Percentiles rank a stretch among this genome's conserved stretches.
phyloP scores from a whole-genome alignment of 1,284 basidiomycete species.

The Cutaneotrichosporon cavernicola region DNA sequence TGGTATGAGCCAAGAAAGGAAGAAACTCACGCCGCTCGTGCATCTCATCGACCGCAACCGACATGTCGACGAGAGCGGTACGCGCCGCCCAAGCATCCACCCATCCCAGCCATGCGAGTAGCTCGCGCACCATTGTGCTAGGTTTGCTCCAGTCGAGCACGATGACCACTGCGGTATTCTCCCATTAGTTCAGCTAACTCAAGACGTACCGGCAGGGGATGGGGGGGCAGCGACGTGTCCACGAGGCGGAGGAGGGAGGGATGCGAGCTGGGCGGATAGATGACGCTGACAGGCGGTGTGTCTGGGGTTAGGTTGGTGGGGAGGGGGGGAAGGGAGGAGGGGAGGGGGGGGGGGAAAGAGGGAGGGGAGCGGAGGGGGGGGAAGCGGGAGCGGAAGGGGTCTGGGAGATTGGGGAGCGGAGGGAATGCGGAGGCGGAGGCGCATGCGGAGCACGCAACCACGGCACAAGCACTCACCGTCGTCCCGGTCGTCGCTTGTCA shows the following conservation, averaged over 20 bases:
- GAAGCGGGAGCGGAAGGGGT: too few relatives aligned
- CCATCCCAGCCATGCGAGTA: conserved; percentile 81
- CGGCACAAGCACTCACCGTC: conserved; percentile 63
- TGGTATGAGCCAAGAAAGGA: too few relatives aligned
- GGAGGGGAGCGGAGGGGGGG: too few relatives aligned
- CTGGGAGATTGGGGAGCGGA: too few relatives aligned
- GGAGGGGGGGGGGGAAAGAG: too few relatives aligned
- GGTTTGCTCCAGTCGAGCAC: conserved; percentile 95
- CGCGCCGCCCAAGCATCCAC: conserved; percentile 68
- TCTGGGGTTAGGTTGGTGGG: conserved; percentile 56
- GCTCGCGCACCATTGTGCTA: conserved; percentile 75
- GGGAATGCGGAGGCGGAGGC: neutral
- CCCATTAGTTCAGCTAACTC: conserved; percentile 23
- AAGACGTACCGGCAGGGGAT: conserved; percentile 40
- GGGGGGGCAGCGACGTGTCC: conserved; percentile 75
- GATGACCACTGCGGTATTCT: conserved; percentile 80
- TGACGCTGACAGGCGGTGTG: conserved; percentile 82
- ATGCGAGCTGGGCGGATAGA: conserved; percentile 78
- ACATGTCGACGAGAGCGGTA: conserved; percentile 20
- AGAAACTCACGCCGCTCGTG: conserved; percentile 70
- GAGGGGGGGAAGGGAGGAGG: too few relatives aligned
- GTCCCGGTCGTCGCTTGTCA: conserved; percentile 82
- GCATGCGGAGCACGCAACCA: too few relatives aligned
- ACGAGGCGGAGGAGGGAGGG: conserved; percentile 72
- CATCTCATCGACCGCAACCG: conserved; percentile 68